A percentile compares a stretch with the other conserved stretches of the same genome.
These are phyloP conservation scores for Lippia alba DNA, from an alignment of 305 asterid species.

Conservation along the genomic window DNA sequence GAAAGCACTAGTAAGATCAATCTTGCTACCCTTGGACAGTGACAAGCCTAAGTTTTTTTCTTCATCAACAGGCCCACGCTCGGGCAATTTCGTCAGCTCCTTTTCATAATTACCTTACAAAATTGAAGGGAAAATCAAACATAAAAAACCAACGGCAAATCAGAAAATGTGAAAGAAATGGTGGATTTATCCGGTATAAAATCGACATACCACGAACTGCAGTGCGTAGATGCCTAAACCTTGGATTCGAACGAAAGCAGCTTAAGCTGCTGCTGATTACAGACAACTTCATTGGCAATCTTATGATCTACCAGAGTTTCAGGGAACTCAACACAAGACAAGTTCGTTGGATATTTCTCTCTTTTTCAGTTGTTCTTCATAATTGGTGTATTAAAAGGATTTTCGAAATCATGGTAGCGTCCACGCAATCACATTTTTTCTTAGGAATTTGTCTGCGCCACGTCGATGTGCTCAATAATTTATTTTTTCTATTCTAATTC, in stretches of 20 bases:
- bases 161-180: not conserved
- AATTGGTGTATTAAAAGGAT: not conserved
- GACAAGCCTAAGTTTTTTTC: slow-evolving; percentile 14
- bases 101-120: slow-evolving; percentile 26
- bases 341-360: not conserved
- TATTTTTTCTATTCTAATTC: not conserved
- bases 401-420: not conserved
- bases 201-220: slow-evolving; percentile 16
- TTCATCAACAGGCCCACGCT: slow-evolving; percentile 22
- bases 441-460: not conserved
- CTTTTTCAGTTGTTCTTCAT: not conserved
- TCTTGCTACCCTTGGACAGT: slow-evolving; percentile 23
- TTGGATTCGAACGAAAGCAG: slow-evolving; percentile 26
- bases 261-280: slow-evolving; percentile 34
- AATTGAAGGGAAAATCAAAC: not conserved
- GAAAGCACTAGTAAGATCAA: slow-evolving; percentile 30
- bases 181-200: not conserved
- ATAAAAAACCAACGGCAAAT: not conserved
- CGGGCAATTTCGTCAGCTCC: slow-evolving; percentile 21
- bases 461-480: not conserved
- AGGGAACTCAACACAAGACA: not conserved
- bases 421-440: not conserved
- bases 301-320: slow-evolving; percentile 10
- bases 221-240: slow-evolving; percentile 22
- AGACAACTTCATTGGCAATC: slow-evolving; percentile 43